A percentile compares a stretch with the other conserved stretches of the same genome.
Conservation (phyloP, 768 basidiomycete genomes). For the Agaricus blazei region DNA sequence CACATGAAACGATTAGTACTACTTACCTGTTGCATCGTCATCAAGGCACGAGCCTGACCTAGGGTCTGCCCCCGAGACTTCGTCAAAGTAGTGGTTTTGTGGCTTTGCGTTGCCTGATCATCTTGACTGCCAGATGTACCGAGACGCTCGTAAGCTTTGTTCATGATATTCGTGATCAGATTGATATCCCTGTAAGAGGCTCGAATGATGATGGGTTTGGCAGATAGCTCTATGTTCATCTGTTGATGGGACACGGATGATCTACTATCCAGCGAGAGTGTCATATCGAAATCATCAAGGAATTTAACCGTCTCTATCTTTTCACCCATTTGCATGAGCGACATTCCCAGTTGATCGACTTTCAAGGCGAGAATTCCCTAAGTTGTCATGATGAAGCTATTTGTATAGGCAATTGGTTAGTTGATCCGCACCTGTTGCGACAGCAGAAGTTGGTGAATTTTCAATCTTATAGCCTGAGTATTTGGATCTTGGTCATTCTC, state of each 20-base stretch:
- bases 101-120: background rate
- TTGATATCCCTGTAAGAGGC: constrained; percentile 95
- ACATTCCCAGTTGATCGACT: constrained; percentile 86
- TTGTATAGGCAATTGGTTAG: background rate
- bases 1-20: background rate
- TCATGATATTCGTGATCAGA: constrained; percentile 81
- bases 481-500: constrained; percentile 76
- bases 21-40: constrained; percentile 80
- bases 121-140: background rate
- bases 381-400: constrained; percentile 2
- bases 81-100: constrained; percentile 2
- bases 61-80: constrained; percentile 12
- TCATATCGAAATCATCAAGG: constrained; percentile 87
- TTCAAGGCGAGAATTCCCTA: constrained; percentile 81
- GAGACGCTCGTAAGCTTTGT: constrained; percentile 73
- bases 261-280: constrained; percentile 84
- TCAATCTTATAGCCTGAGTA: constrained; percentile 82
- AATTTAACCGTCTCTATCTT: constrained; percentile 82
- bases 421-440: constrained; percentile 73
- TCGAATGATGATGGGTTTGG: constrained; percentile 83
- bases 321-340: constrained; percentile 82
- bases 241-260: constrained; percentile 63
- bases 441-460: constrained; percentile 79
- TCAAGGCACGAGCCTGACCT: constrained; percentile 38
- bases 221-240: constrained; percentile 77